These are phyloP conservation scores for Crataegus laevigata DNA, from an alignment of 306 rosid species.

Conservation along the genomic window DNA sequence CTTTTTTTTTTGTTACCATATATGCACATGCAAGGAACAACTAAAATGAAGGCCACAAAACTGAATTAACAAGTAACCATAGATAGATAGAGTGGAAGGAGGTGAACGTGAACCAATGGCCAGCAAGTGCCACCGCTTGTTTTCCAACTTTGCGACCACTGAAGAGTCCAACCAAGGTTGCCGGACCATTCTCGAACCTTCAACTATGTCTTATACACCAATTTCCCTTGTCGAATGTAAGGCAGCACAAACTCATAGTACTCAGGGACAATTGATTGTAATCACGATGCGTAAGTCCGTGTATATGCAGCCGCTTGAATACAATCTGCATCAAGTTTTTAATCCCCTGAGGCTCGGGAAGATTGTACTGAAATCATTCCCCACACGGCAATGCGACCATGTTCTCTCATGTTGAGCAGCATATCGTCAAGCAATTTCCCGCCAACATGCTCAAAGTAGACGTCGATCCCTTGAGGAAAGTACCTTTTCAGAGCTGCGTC, in stretches of 20 bases:
- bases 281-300: constrained; percentile 43
- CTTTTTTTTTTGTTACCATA: no score
- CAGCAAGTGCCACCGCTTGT: constrained; percentile 19
- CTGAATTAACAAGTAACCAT: background rate
- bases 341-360: constrained; percentile 40
- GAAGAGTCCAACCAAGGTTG: constrained; percentile 25
- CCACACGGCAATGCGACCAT: background rate
- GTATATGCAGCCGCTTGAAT: constrained; percentile 27
- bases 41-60: background rate
- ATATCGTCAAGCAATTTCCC: constrained; percentile 25
- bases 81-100: no score
- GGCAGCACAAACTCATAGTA: constrained; percentile 52
- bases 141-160: constrained; percentile 29
- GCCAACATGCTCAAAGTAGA: constrained; percentile 24
- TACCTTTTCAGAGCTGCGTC: constrained; percentile 14
- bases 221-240: constrained; percentile 37
- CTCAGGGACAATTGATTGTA: constrained; percentile 45
- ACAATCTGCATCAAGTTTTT: constrained; percentile 20
- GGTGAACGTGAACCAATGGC: background rate
- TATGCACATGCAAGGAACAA: no score
- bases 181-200: constrained; percentile 31
- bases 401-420: no score
- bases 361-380: constrained; percentile 24
- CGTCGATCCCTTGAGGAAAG: constrained; percentile 19
- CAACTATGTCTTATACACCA: constrained; percentile 25